A percentile compares a stretch with the other conserved stretches of the same genome.
Conservation (phyloP, 768 basidiomycete genomes). For the Phaffia australis region DNA sequence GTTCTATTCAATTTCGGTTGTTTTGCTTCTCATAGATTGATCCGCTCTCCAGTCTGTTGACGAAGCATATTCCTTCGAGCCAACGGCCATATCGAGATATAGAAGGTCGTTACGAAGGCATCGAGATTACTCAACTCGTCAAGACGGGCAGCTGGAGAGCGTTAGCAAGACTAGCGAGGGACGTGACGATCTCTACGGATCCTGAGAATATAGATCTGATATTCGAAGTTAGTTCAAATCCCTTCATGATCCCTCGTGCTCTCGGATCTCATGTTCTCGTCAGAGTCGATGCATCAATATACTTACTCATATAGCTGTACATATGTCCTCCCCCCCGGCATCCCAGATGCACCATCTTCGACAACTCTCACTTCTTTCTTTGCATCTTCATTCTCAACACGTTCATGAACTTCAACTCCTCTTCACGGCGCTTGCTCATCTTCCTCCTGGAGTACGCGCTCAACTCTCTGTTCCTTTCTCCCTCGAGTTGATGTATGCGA, state of each 20-base stretch:
- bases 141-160: constrained; percentile 16
- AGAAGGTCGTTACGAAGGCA: neutral
- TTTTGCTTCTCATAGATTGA: neutral
- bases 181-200: constrained; percentile 10
- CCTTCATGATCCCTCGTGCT: neutral
- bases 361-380: constrained; percentile 15
- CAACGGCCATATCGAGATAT: constrained; percentile 13
- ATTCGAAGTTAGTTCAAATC: constrained; percentile 4
- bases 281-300: neutral
- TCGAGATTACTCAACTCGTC: constrained; percentile 15
- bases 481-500: constrained; percentile 22
- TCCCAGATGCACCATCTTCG: constrained; percentile 15
- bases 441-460: constrained; percentile 2
- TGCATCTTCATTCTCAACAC: constrained; percentile 20
- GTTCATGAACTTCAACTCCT: constrained; percentile 19
- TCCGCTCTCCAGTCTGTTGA: constrained; percentile 9
- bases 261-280: neutral
- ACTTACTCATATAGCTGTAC: neutral
- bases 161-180: constrained; percentile 14
- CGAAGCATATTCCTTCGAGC: constrained; percentile 3
- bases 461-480: constrained; percentile 17
- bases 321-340: neutral
- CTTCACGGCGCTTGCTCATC: constrained; percentile 6
- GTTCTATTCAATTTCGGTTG: no score
- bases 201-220: constrained; percentile 16